These are phyloP conservation scores for Zymoseptoria crescenta DNA, from an alignment of 2,329 filamentous ascomycete species.

Conservation along the genomic window DNA sequence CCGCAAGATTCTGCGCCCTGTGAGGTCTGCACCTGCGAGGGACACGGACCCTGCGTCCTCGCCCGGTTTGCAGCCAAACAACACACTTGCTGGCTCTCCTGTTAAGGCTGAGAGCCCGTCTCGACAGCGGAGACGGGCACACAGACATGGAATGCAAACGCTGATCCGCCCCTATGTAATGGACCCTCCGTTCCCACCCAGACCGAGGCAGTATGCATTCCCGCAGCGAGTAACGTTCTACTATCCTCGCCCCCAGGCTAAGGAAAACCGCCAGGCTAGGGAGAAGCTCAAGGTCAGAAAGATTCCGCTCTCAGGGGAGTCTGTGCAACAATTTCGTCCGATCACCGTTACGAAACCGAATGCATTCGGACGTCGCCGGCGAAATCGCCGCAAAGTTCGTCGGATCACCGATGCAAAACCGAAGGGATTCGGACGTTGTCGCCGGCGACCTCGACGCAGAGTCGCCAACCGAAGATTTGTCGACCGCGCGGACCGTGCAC, in stretches of 20 bases:
- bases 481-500: not conserved
- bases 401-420: too few relatives aligned
- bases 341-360: not conserved
- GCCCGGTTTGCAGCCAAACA: not conserved
- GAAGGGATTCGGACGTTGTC: not conserved
- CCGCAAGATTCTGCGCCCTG: not conserved
- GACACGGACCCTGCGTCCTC: not conserved
- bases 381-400: not conserved
- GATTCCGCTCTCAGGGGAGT: too few relatives aligned
- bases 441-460: not conserved
- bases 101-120: not conserved
- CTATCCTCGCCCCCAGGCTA: not conserved
- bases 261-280: too few relatives aligned
- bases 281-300: not conserved
- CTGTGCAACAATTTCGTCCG: not conserved
- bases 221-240: not conserved
- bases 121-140: not conserved
- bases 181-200: not conserved
- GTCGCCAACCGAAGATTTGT: not conserved
- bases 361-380: not conserved
- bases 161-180: not conserved
- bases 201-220: not conserved
- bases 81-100: not conserved
- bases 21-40: not conserved
- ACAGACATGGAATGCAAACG: not conserved